Evolutionary conservation across 805 yeast genomes (phyloP).

Genomic region (Vanderwaltozyma polyspora): DNA sequence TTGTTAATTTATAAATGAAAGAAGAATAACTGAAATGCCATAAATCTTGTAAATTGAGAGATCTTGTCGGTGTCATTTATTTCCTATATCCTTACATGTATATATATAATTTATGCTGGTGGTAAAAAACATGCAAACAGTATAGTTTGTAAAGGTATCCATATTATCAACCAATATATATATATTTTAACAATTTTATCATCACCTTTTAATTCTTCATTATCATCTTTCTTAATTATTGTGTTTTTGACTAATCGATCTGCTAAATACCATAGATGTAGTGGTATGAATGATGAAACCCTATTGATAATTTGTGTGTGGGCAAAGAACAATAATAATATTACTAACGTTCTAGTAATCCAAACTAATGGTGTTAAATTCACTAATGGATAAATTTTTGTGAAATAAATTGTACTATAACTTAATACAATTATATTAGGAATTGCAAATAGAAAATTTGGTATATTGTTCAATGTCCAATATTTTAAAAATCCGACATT

Average conservation of each 20-base stretch:
- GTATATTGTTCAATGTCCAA: constrained; percentile 74
- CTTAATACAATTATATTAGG: constrained; percentile 49
- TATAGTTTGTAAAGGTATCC: constrained; percentile 61
- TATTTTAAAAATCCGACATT: constrained; percentile 67
- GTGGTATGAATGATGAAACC: constrained; percentile 65
- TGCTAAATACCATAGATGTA: constrained; percentile 62
- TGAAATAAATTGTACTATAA: constrained; percentile 31
- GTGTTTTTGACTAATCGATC: constrained; percentile 21
- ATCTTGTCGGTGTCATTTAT: too few relatives aligned
- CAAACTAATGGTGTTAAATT: constrained; percentile 31
- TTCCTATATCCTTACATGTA: too few relatives aligned
- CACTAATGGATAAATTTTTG: constrained; percentile 27
- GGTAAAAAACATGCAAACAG: constrained; percentile 79
- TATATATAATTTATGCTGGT: constrained; percentile 54
- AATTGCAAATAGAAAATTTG: constrained; percentile 65
- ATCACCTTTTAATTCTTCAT: constrained; percentile 4
- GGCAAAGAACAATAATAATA: constrained; percentile 50
- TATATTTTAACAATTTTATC: constrained; percentile 27
- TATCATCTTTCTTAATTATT: not conserved
- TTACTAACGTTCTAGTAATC: constrained; percentile 34
- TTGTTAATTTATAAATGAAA: not conserved
- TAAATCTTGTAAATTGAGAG: not conserved
- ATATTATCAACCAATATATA: constrained; percentile 41
- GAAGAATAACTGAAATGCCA: not conserved
- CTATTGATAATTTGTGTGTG: constrained; percentile 83